Base-by-base conservation (phyloP, 345 rosid species). In the Odontarrhena argentea region DNA sequence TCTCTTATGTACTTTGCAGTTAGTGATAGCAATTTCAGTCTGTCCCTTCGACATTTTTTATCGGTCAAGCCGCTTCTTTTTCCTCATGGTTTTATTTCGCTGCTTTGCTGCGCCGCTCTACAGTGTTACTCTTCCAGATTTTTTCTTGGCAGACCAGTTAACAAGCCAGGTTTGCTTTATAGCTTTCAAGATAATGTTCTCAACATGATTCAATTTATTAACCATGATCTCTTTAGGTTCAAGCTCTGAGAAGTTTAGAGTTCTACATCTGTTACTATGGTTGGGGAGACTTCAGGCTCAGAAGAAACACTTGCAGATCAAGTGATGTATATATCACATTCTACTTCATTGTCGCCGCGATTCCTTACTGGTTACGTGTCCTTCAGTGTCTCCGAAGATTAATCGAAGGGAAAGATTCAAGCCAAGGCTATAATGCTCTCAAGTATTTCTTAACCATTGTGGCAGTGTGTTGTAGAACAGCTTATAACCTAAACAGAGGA, bases 161-260 rank as follows among this genome's bases (percentile, higher is more conserved):
- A 86, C 92, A 44, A 86, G 92, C 74, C 89, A 86, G 85, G 89
- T 88, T 32, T 37, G 81, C 36, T 55, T 59, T 30, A n/a, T n/a
- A n/a, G n/a, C n/a, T n/a, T n/a, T 58, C 9, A 28, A 28, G 1
- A 28, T 28, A 28, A 2, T 28, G 32, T 1, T 28, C 5, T 28
- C 4, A 28, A 28, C 32, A 28, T 1, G 43, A 28, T 11, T 2
- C 18, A 41, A 6, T 2, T 59, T 24, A 36, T 1, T 58, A 10
- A 32, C 6, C 22, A 12, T 1, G 8, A 9, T 1, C 34, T 10
- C 30, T 70, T 55, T 42, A 84, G 93, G 90, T 85, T 42, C 90
- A 88, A 85, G 86, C 92, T 32, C 34, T 88, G 1, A 81, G 92
- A 74, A 88, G 88, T 72, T 32, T 88, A 50, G 85, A 86, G 79